Evolutionary conservation across 495 filamentous ascomycete species (phyloP).

Genomic region (Hyphodiscus hymeniophilus): DNA sequence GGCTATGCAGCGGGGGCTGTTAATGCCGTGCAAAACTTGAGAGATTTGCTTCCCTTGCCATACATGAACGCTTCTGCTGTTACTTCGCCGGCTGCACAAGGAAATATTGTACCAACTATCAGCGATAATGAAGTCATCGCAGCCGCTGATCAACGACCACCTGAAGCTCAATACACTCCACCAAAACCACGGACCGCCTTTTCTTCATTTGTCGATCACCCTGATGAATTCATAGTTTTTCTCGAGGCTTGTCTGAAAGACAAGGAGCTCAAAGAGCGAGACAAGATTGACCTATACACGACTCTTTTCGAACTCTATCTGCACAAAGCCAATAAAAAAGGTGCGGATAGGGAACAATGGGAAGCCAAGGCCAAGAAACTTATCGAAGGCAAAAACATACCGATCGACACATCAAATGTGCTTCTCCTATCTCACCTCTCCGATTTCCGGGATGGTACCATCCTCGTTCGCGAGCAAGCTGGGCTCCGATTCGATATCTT

Average conservation of each 20-base stretch:
- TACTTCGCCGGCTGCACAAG: constrained; percentile 33
- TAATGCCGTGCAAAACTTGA: constrained; percentile 72
- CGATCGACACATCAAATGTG: constrained; percentile 91
- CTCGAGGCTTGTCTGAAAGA: constrained; percentile 74
- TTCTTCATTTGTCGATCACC: constrained; percentile 91
- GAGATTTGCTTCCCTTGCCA: constrained; percentile 73
- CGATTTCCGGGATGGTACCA: constrained; percentile 82
- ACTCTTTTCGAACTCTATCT: constrained; percentile 98
- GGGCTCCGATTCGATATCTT: constrained; percentile 93
- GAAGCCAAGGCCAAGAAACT: constrained; percentile 79
- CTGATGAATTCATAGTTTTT: constrained; percentile 82
- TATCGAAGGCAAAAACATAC: constrained; percentile 68
- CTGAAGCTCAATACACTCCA: constrained; percentile 45
- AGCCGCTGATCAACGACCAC: constrained; percentile 29
- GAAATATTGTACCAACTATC: constrained; percentile 27
- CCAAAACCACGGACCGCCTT: constrained; percentile 88
- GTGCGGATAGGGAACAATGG: constrained; percentile 69
- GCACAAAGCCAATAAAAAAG: constrained; percentile 70
- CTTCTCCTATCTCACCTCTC: constrained; percentile 87
- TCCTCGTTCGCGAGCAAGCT: constrained; percentile 86
- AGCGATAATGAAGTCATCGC: constrained; percentile 26
- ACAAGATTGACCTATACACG: constrained; percentile 83
- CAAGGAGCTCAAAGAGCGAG: constrained; percentile 52
- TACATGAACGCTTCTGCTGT: constrained; percentile 62
- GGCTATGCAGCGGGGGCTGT: constrained; percentile 50